These are phyloP conservation scores for Debaryomyces robertsiae DNA, from an alignment of 1,139 yeast species.

Conservation along the genomic window DNA sequence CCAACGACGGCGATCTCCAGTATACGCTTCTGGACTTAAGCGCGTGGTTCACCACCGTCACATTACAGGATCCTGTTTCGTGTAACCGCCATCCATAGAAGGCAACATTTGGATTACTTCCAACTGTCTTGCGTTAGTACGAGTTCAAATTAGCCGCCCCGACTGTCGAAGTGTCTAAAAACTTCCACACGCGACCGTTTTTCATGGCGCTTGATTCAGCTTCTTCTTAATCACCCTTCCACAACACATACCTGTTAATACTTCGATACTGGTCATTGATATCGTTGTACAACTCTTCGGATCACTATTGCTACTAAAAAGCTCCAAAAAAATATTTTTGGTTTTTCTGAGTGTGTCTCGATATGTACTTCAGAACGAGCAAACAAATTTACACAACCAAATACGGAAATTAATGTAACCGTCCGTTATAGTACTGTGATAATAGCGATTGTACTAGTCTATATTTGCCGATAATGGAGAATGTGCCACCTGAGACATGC, in stretches of 20 bases:
- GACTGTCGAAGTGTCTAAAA: too few relatives aligned
- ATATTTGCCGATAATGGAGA: too few relatives aligned
- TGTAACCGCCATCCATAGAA: constrained; percentile 54
- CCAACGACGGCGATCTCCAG: constrained; percentile 21
- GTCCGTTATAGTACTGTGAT: neutral
- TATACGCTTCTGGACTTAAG: constrained; percentile 12
- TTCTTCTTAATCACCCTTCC: neutral
- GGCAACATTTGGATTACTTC: constrained; percentile 50
- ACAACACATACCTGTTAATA: constrained; percentile 31
- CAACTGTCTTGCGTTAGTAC: constrained; percentile 34
- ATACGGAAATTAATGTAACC: constrained; percentile 7
- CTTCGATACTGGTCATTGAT: constrained; percentile 24
- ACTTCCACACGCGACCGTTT: constrained; percentile 1
- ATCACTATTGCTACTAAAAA: constrained; percentile 4
- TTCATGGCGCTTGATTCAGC: neutral
- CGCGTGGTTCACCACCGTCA: constrained; percentile 36
- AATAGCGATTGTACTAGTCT: too few relatives aligned
- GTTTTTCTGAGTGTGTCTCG: constrained; percentile 5
- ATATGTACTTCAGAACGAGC: constrained; percentile 6
- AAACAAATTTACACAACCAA: constrained; percentile 9
- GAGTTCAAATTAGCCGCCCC: neutral
- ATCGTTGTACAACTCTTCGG: constrained; percentile 5
- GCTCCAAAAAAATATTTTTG: neutral
- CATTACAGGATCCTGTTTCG: constrained; percentile 38
- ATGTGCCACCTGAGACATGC: too few relatives aligned